A percentile compares a stretch with the other conserved stretches of the same genome.
Conservation (phyloP, 768 basidiomycete species). For the Lactarius psammicola region DNA sequence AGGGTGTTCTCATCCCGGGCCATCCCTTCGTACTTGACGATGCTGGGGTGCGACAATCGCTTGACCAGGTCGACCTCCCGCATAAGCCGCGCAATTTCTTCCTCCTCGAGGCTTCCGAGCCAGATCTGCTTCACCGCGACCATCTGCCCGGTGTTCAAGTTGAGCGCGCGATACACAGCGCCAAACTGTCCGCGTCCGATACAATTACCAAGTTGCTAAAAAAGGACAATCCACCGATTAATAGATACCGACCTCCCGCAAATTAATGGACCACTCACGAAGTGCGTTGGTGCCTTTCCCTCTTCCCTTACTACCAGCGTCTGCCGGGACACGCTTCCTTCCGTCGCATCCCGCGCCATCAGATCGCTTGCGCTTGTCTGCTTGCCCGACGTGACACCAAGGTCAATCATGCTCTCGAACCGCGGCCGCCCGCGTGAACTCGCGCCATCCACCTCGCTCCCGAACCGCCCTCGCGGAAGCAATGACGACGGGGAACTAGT, state of each 20-base stretch:
- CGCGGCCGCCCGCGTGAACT: constrained; percentile 51
- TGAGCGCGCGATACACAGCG: constrained; percentile 90
- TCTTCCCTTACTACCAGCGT: too few relatives aligned
- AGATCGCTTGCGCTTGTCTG: constrained; percentile 66
- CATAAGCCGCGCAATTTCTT: constrained; percentile 91
- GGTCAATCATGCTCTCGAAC: constrained; percentile 65
- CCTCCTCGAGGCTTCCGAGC: constrained; percentile 85
- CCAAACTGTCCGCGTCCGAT: constrained; percentile 98
- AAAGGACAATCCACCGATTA: too few relatives aligned
- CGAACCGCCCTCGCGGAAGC: constrained; percentile 59
- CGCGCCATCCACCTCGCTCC: constrained; percentile 67
- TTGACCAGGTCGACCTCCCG: constrained; percentile 92
- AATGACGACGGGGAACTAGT: constrained; percentile 37
- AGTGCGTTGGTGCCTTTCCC: too few relatives aligned
- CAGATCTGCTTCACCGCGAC: constrained; percentile 97
- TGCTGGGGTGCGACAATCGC: constrained; percentile 86
- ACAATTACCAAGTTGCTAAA: too few relatives aligned
- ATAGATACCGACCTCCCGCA: too few relatives aligned
- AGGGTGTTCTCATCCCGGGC: constrained; percentile 82
- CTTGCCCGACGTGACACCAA: constrained; percentile 47
- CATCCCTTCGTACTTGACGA: constrained; percentile 98
- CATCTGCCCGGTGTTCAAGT: constrained; percentile 92
- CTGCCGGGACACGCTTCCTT: too few relatives aligned
- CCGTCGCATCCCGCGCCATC: constrained; percentile 57
- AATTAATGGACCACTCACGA: too few relatives aligned